A percentile compares a stretch with the other conserved stretches of the same genome.
These are phyloP conservation scores for Penicillium sp. DNA, from an alignment of 2,329 filamentous ascomycete species.

Conservation along the genomic window DNA sequence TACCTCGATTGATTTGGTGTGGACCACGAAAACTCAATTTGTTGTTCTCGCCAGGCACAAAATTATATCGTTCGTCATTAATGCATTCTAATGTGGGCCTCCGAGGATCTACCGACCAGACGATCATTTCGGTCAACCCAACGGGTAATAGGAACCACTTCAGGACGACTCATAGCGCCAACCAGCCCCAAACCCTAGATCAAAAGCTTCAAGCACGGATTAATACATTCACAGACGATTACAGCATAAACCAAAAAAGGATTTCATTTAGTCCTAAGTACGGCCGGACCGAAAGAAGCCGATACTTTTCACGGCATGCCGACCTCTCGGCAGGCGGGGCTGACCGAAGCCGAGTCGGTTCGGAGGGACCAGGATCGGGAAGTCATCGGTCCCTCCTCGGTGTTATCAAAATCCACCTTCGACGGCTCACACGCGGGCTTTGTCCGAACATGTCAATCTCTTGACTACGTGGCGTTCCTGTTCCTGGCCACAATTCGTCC, in stretches of 20 bases:
- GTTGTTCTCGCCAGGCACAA: background rate
- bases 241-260: background rate
- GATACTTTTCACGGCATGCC: slow-evolving; percentile 14
- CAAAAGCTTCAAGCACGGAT: background rate
- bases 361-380: slow-evolving; percentile 16
- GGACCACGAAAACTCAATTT: background rate
- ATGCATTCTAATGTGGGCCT: slow-evolving; percentile 6
- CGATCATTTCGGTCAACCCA: slow-evolving; percentile 20
- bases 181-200: background rate
- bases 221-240: accelerated
- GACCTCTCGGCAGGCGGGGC: slow-evolving; percentile 1
- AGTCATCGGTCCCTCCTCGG: slow-evolving; percentile 21
- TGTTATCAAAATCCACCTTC: slow-evolving; percentile 6
- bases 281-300: background rate
- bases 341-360: slow-evolving; percentile 8
- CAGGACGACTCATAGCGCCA: background rate
- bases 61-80: slow-evolving; percentile 4
- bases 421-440: slow-evolving; percentile 2
- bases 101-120: slow-evolving; percentile 21
- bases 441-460: slow-evolving; percentile 12
- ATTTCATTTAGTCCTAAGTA: background rate
- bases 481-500: slow-evolving; percentile 10
- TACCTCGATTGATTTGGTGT: background rate
- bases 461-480: slow-evolving; percentile 7
- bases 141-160: slow-evolving; percentile 11